A percentile compares a stretch with the other conserved stretches of the same genome.
Conservation (phyloP, 495 filamentous ascomycete genomes). For the Trypethelium eluteriae region DNA sequence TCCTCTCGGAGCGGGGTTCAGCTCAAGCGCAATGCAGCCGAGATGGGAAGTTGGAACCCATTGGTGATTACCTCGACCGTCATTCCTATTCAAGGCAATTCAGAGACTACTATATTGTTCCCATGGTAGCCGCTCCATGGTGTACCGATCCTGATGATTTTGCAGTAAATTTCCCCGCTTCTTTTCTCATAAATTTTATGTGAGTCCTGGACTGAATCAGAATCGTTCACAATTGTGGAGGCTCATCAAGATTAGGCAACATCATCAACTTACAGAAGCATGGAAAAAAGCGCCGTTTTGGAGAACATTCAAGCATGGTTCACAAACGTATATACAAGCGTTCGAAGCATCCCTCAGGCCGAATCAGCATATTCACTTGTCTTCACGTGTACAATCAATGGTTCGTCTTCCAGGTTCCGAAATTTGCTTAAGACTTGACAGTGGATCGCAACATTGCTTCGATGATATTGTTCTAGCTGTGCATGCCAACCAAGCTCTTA, state of each 20-base stretch:
- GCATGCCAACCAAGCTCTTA: background rate
- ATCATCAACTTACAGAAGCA: background rate
- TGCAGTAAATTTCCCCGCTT: background rate
- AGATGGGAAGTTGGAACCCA: background rate
- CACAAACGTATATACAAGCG: background rate
- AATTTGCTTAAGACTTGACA: background rate
- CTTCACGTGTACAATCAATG: background rate
- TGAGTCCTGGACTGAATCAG: background rate
- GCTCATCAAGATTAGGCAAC: background rate
- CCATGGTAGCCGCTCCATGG: background rate
- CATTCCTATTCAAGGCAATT: background rate
- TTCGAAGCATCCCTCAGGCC: background rate
- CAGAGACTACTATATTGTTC: background rate
- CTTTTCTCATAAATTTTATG: background rate
- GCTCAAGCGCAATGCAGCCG: background rate
- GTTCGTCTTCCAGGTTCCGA: background rate
- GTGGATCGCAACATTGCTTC: background rate
- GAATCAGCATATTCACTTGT: background rate
- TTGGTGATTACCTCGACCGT: background rate
- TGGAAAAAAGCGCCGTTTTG: background rate
- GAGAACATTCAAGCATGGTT: background rate
- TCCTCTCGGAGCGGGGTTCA: background rate
- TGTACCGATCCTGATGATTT: background rate
- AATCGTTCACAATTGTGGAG: background rate
- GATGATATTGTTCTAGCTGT: background rate